A percentile compares a stretch with the other conserved stretches of the same genome.
phyloP scores from a whole-genome alignment of 257 asterid species.

The Fraxinus excelsior region DNA sequence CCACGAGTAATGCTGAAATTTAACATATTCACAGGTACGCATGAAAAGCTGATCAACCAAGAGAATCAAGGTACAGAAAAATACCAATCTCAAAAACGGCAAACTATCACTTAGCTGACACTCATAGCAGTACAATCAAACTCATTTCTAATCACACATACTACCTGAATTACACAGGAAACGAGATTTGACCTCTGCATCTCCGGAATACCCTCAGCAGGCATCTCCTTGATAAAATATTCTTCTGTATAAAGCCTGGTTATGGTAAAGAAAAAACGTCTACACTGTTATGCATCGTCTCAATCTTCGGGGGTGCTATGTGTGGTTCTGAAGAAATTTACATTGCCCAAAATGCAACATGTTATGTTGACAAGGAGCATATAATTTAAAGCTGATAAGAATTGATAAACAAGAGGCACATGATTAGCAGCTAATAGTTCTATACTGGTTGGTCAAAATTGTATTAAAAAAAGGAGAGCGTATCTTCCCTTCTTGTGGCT shows the following conservation, averaged over 20 bases:
- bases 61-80: background rate
- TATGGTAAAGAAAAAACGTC: slow-evolving; percentile 21
- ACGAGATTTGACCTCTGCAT: slow-evolving; percentile 96
- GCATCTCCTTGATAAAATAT: slow-evolving; percentile 76
- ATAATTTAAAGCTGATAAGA: background rate
- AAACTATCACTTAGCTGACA: slow-evolving; percentile 7
- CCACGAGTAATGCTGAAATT: background rate
- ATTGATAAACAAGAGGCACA: background rate
- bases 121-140: background rate
- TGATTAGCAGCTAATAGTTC: background rate
- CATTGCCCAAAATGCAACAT: background rate
- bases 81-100: slow-evolving; percentile 1
- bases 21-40: background rate
- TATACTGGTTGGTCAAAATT: background rate
- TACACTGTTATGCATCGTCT: slow-evolving; percentile 1
- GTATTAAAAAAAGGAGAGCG: background rate
- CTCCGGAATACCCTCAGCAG: slow-evolving; percentile 85
- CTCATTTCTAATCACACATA: slow-evolving; percentile 12
- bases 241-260: slow-evolving; percentile 93
- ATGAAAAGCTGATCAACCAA: background rate
- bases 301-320: no score
- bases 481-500: no score
- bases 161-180: slow-evolving; percentile 88
- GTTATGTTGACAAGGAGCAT: background rate
- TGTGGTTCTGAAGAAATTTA: background rate